Evolutionary conservation across 1,139 yeast genomes (phyloP), one percentile per base, ranked within the genome.

Genomic region (Candida glucosophila): DNA sequence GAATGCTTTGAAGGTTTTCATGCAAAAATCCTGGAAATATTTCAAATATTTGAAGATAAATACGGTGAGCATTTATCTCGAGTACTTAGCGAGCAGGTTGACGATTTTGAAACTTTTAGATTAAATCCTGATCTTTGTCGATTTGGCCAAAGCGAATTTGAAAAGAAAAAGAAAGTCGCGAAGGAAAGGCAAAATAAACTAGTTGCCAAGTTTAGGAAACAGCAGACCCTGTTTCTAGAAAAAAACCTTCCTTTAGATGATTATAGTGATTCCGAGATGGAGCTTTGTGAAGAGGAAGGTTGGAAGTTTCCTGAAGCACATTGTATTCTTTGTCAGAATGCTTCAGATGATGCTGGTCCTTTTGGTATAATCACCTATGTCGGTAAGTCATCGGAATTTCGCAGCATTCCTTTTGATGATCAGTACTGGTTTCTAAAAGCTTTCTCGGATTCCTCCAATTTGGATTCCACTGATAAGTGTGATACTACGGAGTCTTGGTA

Each of bases 271-370:
- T 44, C 47, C 6, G 69, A 61, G 22, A 59, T 60, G 54, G 64
- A 55, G 28, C 49, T 53, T 14, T 26, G 35, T 14, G 52, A 42
- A 2, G 41, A 35, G 4, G 51, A 45, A 2, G 67, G 62, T 5
- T 82, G 93, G 93, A 57, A 57, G 20, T 85, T 72, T 41, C 94
- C 95, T 0, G 80, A 76, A 21, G 77, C 78, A 20, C 80, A 76
- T 33, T 90, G 98, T 47, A 78, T 88, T 20, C 63, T 90, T 16
- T 90, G 98, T 48, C 93, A 88, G 40, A 85, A 83, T 73, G 78
- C 86, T 0, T 67, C 77, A 3, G 73, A 68, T 14, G 68, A 70
- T 25, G 71, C 73, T 14, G 86, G 82, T 7, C 72, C 83, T 0
- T 85, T 80, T 55, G 96, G 95, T 0, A 66, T 80, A 10, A 71